Conservation (phyloP, 2,329 filamentous ascomycete genomes). For the Penicillium sp. region DNA sequence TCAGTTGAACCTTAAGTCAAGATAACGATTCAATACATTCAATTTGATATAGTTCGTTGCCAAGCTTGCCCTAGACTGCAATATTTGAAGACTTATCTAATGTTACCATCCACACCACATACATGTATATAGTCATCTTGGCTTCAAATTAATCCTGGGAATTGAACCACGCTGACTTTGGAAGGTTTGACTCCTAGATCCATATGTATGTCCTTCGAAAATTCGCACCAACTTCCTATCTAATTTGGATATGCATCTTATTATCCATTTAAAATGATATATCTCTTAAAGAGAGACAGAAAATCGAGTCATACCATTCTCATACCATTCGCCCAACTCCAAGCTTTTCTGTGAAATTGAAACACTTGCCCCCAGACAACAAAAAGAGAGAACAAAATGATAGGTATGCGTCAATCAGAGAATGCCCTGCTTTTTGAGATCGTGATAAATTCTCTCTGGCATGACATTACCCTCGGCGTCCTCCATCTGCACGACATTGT, state of each 20-base stretch:
- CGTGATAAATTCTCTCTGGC: conserved; percentile 97
- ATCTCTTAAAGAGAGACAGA: not conserved
- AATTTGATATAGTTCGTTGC: no score
- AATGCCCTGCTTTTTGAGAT: conserved; percentile 88
- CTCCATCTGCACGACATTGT: conserved; percentile 96
- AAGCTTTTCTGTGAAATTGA: conserved; percentile 25
- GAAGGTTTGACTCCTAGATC: not conserved
- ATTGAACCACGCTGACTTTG: not conserved
- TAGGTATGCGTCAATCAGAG: conserved; percentile 51
- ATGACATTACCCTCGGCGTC: conserved; percentile 97
- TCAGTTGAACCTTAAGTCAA: no score
- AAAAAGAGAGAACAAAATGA: conserved; percentile 1
- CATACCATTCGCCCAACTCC: conserved; percentile 31
- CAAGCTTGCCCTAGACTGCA: no score
- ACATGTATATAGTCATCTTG: no score
- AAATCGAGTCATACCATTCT: conserved; percentile 9
- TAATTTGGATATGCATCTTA: not conserved
- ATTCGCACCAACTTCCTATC: not conserved
- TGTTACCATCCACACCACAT: no score
- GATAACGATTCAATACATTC: no score
- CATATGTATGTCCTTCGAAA: not conserved
- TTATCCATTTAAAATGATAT: not conserved
- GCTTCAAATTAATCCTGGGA: not conserved
- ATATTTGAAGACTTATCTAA: no score
- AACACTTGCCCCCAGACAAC: not conserved